Evolutionary conservation across 2,329 filamentous ascomycete genomes (phyloP), one percentile per base, ranked within the genome.

Genomic region (Aureobasidium sp.): DNA sequence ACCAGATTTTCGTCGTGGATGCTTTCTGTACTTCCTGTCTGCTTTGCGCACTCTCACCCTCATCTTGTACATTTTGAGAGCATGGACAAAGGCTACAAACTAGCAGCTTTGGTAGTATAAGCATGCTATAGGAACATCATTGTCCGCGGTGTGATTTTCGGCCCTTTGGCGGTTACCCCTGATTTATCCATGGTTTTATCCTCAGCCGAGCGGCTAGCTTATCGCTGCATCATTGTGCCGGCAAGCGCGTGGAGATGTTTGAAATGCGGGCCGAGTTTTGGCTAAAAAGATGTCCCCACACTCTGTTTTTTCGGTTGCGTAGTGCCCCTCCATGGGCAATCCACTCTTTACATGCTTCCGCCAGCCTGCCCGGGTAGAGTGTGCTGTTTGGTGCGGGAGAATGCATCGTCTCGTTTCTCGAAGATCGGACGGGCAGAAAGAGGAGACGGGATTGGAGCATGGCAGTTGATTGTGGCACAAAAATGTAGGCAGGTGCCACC

Each of bases 401-500:
- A 59, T 47, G 37, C 11, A 27, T 25, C 29, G 27, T 45, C 29
- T 45, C 20, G 27, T 36, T 44, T 29, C 29, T 48, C 41, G 25
- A 47, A 39, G 44, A 59, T 31, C 31, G n/a, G 9, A 48, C 34
- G 42, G 31, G 42, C 25, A 37, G 42, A 58, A 34, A 37, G 56
- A 39, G 34, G 37, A 47, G 31, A 39, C 42, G 56, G 44, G 45
- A 60, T 29, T 22, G 44, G 25, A 51, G 22, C 22, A 20, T 51
- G 57, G 45, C 57, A 51, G 36, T 49, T 60, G 44, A 36, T 51
- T 34, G 53, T 34, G 53, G 57, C 36, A 42, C 57, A 60, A 51
- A 45, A 60, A 42, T 51, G 45, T 42, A 51, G 57, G 56, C 44
- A 60, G 57, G 57, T 42, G 57, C 57, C 57, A 60, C 57, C 57